Evolutionary conservation across 129 eudicot genomes (phyloP).

Genomic region (Cynara cardunculus): DNA sequence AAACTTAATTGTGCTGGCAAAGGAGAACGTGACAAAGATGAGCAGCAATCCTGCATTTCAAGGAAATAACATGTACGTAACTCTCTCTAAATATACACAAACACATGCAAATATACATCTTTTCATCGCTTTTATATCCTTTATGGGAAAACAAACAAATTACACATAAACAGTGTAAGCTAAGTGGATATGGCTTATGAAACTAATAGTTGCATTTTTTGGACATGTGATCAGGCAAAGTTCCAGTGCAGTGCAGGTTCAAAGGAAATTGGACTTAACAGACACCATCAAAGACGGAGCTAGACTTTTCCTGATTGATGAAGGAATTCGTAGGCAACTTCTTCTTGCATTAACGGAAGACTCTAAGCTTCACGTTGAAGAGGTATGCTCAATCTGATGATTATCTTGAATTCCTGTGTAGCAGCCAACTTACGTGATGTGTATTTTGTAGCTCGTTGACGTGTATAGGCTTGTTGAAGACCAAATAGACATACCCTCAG

Average conservation of each 20-base stretch:
- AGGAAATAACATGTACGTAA: slow-evolving; percentile 49
- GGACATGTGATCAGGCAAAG: slow-evolving; percentile 32
- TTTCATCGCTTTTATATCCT: not conserved
- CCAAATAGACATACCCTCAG: slow-evolving; percentile 73
- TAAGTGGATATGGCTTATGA: not conserved
- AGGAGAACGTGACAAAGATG: slow-evolving; percentile 88
- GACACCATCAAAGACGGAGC: slow-evolving; percentile 97
- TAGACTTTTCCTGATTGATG: slow-evolving; percentile 79
- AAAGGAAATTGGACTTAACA: slow-evolving; percentile 81
- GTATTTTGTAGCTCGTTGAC: slow-evolving; percentile 66
- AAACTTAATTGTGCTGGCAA: slow-evolving; percentile 87
- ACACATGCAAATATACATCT: not conserved
- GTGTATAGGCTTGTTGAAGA: slow-evolving; percentile 91
- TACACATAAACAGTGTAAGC: not conserved
- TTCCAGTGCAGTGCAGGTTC: slow-evolving; percentile 36
- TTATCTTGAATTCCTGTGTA: slow-evolving; percentile 4
- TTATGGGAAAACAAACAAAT: not conserved
- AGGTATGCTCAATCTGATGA: slow-evolving; percentile 38
- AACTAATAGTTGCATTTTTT: not conserved
- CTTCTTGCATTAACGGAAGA: slow-evolving; percentile 97
- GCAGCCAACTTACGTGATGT: slow-evolving; percentile 3
- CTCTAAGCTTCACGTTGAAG: slow-evolving; percentile 90
- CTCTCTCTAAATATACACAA: not conserved
- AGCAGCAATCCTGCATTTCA: slow-evolving; percentile 89
- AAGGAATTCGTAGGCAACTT: slow-evolving; percentile 92